phyloP scores from a whole-genome alignment of 192 early-diverging fungal species.

The Coemansia sp. region DNA sequence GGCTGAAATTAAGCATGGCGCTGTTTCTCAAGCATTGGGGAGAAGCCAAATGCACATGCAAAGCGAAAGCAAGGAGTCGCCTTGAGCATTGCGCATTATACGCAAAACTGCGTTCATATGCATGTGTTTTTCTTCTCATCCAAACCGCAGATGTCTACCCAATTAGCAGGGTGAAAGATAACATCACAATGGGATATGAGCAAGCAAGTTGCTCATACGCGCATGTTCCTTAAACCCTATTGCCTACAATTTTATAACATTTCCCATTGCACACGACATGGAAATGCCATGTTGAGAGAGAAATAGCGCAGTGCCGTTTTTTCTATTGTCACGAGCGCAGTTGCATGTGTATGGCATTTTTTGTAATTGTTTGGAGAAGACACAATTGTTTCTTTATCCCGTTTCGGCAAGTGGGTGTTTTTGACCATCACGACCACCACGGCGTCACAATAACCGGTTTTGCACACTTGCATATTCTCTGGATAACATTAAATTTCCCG shows the following conservation, averaged over 20 bases:
- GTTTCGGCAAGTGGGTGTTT: constrained; percentile 7
- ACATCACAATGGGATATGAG: not conserved
- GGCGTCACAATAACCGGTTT: too few relatives aligned
- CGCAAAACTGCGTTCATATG: not conserved
- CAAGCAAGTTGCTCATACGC: not conserved
- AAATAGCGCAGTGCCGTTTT: not conserved
- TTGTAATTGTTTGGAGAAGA: not conserved
- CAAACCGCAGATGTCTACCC: not conserved
- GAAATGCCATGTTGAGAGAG: not conserved
- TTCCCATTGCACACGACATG: not conserved
- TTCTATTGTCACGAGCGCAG: not conserved
- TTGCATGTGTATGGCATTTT: not conserved
- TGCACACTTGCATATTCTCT: too few relatives aligned
- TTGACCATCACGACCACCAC: not conserved
- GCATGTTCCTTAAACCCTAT: not conserved
- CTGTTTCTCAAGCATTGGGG: not conserved
- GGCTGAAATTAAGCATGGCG: not conserved
- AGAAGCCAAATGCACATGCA: not conserved
- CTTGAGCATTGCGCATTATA: not conserved
- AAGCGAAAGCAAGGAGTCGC: not conserved
- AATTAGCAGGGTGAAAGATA: not conserved
- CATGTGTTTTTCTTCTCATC: not conserved
- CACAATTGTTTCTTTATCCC: constrained; percentile 5
- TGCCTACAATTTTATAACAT: not conserved
- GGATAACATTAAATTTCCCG: too few relatives aligned